Evolutionary conservation across 2,329 filamentous ascomycete species (phyloP).

Genomic region (Zymoseptoria crescenta): DNA sequence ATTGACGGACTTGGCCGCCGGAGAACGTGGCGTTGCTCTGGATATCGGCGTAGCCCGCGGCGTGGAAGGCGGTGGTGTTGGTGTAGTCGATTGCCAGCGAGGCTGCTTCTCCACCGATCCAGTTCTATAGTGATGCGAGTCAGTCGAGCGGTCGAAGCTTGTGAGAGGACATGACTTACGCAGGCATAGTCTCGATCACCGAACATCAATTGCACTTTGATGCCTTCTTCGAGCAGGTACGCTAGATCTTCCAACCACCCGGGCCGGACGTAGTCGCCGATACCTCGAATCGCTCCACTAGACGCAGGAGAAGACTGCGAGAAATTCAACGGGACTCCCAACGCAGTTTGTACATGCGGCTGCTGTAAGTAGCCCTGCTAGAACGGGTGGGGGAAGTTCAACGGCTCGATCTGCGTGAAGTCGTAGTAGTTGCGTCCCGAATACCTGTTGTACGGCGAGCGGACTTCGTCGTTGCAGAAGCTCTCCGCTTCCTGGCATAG

Average conservation of each 20-base stretch:
- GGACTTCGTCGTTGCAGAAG: slow-evolving; percentile 40
- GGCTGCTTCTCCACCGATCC: slow-evolving; percentile 49
- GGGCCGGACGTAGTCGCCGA: slow-evolving; percentile 42
- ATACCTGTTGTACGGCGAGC: slow-evolving; percentile 24
- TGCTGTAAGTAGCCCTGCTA: slow-evolving; percentile 45
- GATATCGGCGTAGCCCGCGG: slow-evolving; percentile 37
- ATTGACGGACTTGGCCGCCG: slow-evolving; percentile 22
- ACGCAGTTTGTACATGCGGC: slow-evolving; percentile 46
- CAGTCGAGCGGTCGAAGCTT: slow-evolving; percentile 14
- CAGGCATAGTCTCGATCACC: slow-evolving; percentile 48
- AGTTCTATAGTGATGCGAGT: slow-evolving; percentile 34
- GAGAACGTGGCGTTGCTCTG: slow-evolving; percentile 15
- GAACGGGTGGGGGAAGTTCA: slow-evolving; percentile 28
- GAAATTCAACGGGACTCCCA: slow-evolving; percentile 54
- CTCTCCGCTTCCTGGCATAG: slow-evolving; percentile 40
- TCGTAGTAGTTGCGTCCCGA: slow-evolving; percentile 46
- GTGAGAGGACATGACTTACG: slow-evolving; percentile 1
- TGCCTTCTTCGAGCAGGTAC: slow-evolving; percentile 48
- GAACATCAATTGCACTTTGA: slow-evolving; percentile 50
- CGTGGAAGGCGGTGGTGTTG: slow-evolving; percentile 35
- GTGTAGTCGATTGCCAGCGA: slow-evolving; percentile 42
- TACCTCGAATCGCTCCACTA: slow-evolving; percentile 29
- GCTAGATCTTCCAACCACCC: slow-evolving; percentile 43
- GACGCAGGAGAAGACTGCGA: slow-evolving; percentile 38
- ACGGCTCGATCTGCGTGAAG: slow-evolving; percentile 28